phyloP scores from a whole-genome alignment of 768 basidiomycete species.

The Imleria badia region DNA sequence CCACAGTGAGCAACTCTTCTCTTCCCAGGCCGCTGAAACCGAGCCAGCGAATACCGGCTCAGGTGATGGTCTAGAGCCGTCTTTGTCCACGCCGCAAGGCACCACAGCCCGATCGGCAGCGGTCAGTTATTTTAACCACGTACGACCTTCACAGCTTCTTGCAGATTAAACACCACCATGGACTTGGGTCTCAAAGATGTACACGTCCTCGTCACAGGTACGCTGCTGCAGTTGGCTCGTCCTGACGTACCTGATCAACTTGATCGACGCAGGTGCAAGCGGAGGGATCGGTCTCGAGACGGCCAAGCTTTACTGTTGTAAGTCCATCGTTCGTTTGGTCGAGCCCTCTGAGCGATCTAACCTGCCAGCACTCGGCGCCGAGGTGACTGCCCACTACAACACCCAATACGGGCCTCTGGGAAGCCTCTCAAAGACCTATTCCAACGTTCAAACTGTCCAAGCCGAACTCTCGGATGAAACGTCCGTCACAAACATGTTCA shows the following conservation, averaged over 20 bases:
- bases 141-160: neutral
- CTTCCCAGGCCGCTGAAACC: conserved; percentile 20
- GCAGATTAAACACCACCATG: conserved; percentile 26
- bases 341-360: neutral
- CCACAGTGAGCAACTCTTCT: neutral
- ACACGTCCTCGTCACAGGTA: conserved; percentile 72
- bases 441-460: conserved; percentile 38
- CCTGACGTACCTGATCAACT: neutral
- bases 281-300: conserved; percentile 75
- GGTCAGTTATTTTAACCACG: neutral
- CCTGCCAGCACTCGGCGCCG: conserved; percentile 61
- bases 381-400: conserved; percentile 73
- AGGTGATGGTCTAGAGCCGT: conserved; percentile 10
- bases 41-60: neutral
- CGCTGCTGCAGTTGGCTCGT: too few relatives aligned
- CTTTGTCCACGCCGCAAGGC: conserved; percentile 6
- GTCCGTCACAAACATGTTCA: conserved; percentile 53
- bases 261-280: conserved; percentile 53
- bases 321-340: conserved; percentile 12
- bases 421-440: conserved; percentile 39
- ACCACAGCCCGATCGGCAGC: neutral
- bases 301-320: conserved; percentile 54
- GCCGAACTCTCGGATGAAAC: conserved; percentile 61
- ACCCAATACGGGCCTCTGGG: conserved; percentile 45
- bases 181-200: conserved; percentile 59